Conservation (phyloP, 257 asterid genomes). For the Petunia secreta region DNA sequence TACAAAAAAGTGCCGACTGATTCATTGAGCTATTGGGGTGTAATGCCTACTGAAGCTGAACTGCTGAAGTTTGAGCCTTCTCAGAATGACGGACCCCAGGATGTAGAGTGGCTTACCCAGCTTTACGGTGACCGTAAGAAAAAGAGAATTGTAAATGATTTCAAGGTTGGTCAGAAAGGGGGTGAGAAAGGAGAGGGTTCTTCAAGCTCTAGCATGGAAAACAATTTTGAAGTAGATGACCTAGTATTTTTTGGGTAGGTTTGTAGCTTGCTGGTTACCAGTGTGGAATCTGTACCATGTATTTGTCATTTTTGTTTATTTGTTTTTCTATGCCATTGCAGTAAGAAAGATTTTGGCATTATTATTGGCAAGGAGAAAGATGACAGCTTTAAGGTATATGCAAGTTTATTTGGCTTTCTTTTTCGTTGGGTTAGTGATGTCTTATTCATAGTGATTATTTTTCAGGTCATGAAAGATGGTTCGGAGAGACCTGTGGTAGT, state of each 20-base stretch:
- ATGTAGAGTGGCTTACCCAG: slow-evolving; percentile 80
- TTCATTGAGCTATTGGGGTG: slow-evolving; percentile 83
- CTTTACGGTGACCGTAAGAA: slow-evolving; percentile 80
- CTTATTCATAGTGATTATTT: slow-evolving; percentile 29
- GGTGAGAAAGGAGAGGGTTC: slow-evolving; percentile 69
- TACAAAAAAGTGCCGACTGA: slow-evolving; percentile 77
- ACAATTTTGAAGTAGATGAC: slow-evolving; percentile 73
- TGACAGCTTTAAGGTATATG: slow-evolving; percentile 69
- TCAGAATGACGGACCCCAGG: slow-evolving; percentile 59
- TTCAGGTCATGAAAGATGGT: slow-evolving; percentile 78
- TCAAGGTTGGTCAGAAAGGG: slow-evolving; percentile 55
- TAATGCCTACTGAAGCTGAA: slow-evolving; percentile 80
- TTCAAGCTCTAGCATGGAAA: slow-evolving; percentile 50
- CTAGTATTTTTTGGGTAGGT: slow-evolving; percentile 90
- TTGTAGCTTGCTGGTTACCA: slow-evolving; percentile 22
- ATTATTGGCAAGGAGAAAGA: slow-evolving; percentile 83
- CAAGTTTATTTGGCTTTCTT: slow-evolving; percentile 10
- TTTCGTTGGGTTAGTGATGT: slow-evolving; percentile 25
- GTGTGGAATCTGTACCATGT: slow-evolving; percentile 15
- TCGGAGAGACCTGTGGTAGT: slow-evolving; percentile 70
- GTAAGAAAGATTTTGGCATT: slow-evolving; percentile 92
- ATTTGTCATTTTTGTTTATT: slow-evolving; percentile 28
- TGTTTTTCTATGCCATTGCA: slow-evolving; percentile 41
- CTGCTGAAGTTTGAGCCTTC: slow-evolving; percentile 92
- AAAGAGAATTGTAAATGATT: slow-evolving; percentile 41